phyloP scores from a whole-genome alignment of 2,329 filamentous ascomycete genomes.

The Niveomyces coronatus region DNA sequence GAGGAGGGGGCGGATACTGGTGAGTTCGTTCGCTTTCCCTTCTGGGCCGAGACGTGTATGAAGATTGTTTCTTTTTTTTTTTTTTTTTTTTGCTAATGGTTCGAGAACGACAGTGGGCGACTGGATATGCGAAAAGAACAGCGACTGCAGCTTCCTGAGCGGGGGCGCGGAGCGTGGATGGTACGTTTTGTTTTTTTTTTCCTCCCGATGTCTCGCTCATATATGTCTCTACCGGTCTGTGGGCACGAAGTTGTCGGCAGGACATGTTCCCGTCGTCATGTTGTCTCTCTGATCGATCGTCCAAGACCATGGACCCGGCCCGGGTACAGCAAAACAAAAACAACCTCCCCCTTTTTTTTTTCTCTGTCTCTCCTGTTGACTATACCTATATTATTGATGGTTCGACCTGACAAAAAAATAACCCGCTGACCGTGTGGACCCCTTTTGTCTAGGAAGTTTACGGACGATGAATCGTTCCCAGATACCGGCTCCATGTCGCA shows the following conservation, averaged over 20 bases:
- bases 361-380: no score
- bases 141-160: conserved; percentile 73
- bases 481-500: conserved; percentile 27
- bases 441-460: conserved; percentile 30
- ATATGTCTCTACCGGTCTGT: no score
- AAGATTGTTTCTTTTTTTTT: not conserved
- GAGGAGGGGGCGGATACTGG: conserved; percentile 1
- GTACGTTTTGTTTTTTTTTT: conserved; percentile 37
- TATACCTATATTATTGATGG: no score
- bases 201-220: not conserved
- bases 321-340: no score
- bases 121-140: conserved; percentile 73
- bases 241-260: no score
- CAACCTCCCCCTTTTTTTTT: no score
- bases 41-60: no score
- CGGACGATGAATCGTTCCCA: conserved; percentile 46
- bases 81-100: not conserved
- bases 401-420: no score
- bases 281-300: no score
- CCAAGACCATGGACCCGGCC: no score
- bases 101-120: conserved; percentile 57
- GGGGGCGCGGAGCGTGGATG: conserved; percentile 81
- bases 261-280: not conserved
- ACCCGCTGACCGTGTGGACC: not conserved
- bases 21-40: conserved; percentile 4